These are phyloP conservation scores for Verbascum thapsus DNA, from an alignment of 257 asterid species.

Conservation along the genomic window DNA sequence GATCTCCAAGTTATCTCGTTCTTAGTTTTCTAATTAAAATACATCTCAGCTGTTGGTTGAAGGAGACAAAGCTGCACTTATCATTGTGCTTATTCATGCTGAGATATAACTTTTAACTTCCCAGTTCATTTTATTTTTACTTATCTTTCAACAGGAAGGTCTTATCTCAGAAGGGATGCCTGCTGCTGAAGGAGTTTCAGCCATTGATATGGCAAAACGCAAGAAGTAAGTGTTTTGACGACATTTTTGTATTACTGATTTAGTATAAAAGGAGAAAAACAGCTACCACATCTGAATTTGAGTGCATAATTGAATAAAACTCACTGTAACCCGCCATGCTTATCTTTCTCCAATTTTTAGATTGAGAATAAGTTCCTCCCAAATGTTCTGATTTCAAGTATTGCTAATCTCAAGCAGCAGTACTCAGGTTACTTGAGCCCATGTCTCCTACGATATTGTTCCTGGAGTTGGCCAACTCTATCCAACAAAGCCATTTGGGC, in stretches of 20 bases:
- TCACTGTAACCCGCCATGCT: too few species aligned
- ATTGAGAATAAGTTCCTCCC: too few species aligned
- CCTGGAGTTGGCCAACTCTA: too few species aligned
- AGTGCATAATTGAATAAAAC: too few species aligned
- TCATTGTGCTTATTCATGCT: constrained; percentile 3
- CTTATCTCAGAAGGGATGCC: constrained; percentile 77
- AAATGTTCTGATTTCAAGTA: too few species aligned
- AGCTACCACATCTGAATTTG: too few species aligned
- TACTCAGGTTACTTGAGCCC: too few species aligned
- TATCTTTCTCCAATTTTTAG: too few species aligned
- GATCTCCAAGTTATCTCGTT: constrained; percentile 26
- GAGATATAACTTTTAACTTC: neutral
- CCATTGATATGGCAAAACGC: constrained; percentile 80
- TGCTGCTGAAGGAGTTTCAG: constrained; percentile 95
- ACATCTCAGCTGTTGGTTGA: constrained; percentile 9
- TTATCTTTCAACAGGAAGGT: constrained; percentile 71
- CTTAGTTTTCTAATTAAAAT: constrained; percentile 6
- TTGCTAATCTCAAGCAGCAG: too few species aligned
- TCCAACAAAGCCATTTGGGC: too few species aligned
- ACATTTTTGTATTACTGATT: neutral
- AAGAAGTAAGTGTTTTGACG: constrained; percentile 54
- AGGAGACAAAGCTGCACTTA: constrained; percentile 8
- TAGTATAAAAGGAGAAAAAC: neutral
- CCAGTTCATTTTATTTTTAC: constrained; percentile 25
- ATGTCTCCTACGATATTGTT: too few species aligned